Evolutionary conservation across 306 rosid species (phyloP).

Genomic region (Quercus wislizeni): DNA sequence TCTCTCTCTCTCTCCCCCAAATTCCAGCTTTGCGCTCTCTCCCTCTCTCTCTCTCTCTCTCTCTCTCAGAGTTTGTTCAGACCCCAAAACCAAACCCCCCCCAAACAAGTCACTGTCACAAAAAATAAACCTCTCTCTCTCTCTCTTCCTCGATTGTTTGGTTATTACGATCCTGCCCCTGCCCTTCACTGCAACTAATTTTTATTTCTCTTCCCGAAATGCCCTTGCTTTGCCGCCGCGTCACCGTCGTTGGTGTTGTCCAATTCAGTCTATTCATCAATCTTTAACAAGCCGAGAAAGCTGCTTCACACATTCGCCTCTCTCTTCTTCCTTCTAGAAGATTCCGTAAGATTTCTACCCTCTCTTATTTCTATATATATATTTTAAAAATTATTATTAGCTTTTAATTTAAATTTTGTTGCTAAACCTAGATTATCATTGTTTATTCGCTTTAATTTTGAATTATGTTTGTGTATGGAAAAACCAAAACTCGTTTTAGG

Average conservation of each 20-base stretch:
- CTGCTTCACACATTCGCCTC: constrained; percentile 17
- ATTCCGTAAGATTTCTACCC: constrained; percentile 15
- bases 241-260: constrained; percentile 8
- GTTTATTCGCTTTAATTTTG: neutral
- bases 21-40: constrained; percentile 21
- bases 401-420: neutral
- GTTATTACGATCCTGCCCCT: constrained; percentile 34
- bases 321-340: constrained; percentile 14
- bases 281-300: constrained; percentile 17
- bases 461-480: neutral
- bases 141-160: neutral
- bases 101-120: constrained; percentile 20
- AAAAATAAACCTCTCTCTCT: constrained; percentile 19
- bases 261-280: constrained; percentile 5
- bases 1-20: constrained; percentile 24
- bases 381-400: neutral
- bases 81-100: constrained; percentile 8
- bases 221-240: constrained; percentile 19
- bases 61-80: constrained; percentile 8
- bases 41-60: no score
- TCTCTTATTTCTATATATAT: neutral
- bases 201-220: neutral
- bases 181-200: constrained; percentile 9
- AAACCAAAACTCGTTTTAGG: neutral
- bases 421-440: constrained; percentile 22